Base-by-base conservation (phyloP, 73 alveolate genomes). In the Strombidium stylifer region DNA sequence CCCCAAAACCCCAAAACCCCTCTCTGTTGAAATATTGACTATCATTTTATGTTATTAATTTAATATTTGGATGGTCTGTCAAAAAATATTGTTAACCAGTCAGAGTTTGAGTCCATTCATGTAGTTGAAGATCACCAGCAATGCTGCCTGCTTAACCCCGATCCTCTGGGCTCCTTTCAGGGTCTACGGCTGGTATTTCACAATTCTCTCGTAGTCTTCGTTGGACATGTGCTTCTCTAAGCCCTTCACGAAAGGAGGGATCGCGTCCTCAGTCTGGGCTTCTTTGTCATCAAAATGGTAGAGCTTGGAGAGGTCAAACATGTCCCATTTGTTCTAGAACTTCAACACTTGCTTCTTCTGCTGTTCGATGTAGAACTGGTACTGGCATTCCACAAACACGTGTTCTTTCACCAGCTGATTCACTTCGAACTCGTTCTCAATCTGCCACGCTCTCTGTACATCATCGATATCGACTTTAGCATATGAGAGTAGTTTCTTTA, bases 311-410 rank as follows among this genome's bases (percentile, higher is more conserved):
- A 39, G 48, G 1, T 48, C 14, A 31, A 47, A 28, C 46, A 46
- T 65, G 26, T 19, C 26, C 11, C 0, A 61, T 15, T 10, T 25
- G 31, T 45, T 21, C 21, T 21, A 42, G 35, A 21, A 1, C 20
- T 44, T 1, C 7, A 18, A 14, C 21, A 0, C 4, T 11, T 25
- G 36, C 69, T 47, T 46, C 46, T 52, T 61, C 34, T 62, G 28
- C 50, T 62, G 41, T 1, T 37, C 31, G 12, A 42, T 36, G 46
- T 53, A 53, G 14, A 36, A 30, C 60, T 59, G 36, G 35, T 76
- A 62, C 27, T 78, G 48, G 21, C 69, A 39, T 60, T 78, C 90
- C 0, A 65, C 60, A 44, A 14, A 37, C 14, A 79, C 12, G 31
- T 59, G 80, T 6, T 79, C 69, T 24, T 52, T 37, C 4, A 79